Base-by-base conservation (phyloP, 2,329 filamentous ascomycete genomes). In the Ophiostoma sp. region DNA sequence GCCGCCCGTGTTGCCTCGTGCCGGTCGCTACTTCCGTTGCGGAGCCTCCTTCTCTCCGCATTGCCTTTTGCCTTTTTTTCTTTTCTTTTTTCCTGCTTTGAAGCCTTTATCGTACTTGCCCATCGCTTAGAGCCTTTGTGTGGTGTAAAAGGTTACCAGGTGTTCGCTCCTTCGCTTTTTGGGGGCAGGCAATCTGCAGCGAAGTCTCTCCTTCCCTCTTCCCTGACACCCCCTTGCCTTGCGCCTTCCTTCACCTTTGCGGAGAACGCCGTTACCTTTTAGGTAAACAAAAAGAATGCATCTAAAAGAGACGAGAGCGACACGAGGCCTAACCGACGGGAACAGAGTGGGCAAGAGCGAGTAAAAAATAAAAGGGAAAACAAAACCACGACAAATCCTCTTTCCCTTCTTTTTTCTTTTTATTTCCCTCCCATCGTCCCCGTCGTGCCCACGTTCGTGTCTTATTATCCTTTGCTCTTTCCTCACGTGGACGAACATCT, bases 1-100 rank as follows among this genome's bases (percentile, higher is more conserved):
- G 48, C 66, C 45, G 66, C 66, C 66, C 48, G 66, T 50, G 66
- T 69, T 69, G 66, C 66, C 66, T 69, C n/a, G 19, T 15, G 61
- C 66, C 48, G 28, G 66, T 25, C 45, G 64, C 66, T 69, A 25
- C 66, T 69, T 55, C 66, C 48, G 66, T 39, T 69, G 66, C 66
- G 66, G 45, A 69, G 64, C 42, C 66, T 17, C 25, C 42, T 48
- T 15, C 63, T 48, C 64, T 69, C 64, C 64, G 64, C 64, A 69
- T 52, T 50, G 64, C 64, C 33, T 17, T 70, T 25, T 55, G 22
- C 22, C 50, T 55, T 55, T 55, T 25, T 42, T 22, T 66, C 42
- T 55, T 50, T 31, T 33, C 28, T 15, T 28, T 55, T 22, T 1
- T 3, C 66, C 7, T 69, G 11, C n/a, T 25, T 15, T 25, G n/a